Percentiles rank a stretch among this genome's conserved stretches.
These are phyloP conservation scores for Ambrosia trifida DNA, from an alignment of 129 eudicot genomes.

Conservation along the genomic window DNA sequence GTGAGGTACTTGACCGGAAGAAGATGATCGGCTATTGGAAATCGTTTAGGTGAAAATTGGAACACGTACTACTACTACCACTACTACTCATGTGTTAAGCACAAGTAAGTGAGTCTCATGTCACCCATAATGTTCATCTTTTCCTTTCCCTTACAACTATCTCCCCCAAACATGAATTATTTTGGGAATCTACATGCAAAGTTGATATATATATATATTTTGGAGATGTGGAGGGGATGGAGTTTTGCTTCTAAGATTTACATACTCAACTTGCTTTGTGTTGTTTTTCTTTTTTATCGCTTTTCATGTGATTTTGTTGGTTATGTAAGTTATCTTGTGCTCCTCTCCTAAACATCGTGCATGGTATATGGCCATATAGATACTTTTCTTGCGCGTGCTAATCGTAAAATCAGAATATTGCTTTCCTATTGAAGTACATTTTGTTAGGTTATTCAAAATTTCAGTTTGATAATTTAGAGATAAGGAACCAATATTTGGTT, in stretches of 20 bases:
- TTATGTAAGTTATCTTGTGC: neutral
- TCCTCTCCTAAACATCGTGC: slow-evolving; percentile 16
- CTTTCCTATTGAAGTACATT: too few relatives aligned
- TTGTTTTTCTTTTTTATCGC: slow-evolving; percentile 15
- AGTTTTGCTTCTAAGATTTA: slow-evolving; percentile 22
- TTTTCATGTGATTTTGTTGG: slow-evolving; percentile 7
- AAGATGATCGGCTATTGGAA: slow-evolving; percentile 23
- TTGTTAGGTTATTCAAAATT: too few relatives aligned
- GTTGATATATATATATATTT: neutral
- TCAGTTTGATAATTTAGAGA: too few relatives aligned
- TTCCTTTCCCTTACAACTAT: neutral
- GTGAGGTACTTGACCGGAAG: slow-evolving; percentile 33
- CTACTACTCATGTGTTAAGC: slow-evolving; percentile 1
- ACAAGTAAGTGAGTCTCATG: slow-evolving; percentile 1
- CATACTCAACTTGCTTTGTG: slow-evolving; percentile 13
- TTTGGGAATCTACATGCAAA: slow-evolving; percentile 25
- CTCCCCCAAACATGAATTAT: slow-evolving; percentile 5
- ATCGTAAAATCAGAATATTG: too few relatives aligned
- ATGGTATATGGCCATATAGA: slow-evolving; percentile 12
- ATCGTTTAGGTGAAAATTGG: neutral
- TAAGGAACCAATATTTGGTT: too few relatives aligned
- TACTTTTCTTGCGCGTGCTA: slow-evolving; percentile 23
- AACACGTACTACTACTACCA: neutral
- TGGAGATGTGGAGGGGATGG: slow-evolving; percentile 6
- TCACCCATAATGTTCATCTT: slow-evolving; percentile 13